These are phyloP conservation scores for Ascochyta clinopodiicola DNA, from an alignment of 2,329 filamentous ascomycete species.

Conservation along the genomic window DNA sequence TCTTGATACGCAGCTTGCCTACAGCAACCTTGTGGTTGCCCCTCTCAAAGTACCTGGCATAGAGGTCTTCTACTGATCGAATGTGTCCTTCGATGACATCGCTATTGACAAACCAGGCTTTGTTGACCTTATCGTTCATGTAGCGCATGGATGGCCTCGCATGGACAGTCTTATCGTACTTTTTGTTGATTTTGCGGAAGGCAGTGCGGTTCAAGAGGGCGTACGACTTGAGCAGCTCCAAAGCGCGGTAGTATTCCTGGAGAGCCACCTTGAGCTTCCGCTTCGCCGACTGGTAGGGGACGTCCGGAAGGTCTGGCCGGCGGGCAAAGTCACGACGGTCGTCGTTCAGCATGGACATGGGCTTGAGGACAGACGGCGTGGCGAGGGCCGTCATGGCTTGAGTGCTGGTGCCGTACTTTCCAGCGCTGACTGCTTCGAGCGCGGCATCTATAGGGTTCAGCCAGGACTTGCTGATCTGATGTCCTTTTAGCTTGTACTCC, in stretches of 20 bases:
- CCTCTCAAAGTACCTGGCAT: constrained; percentile 91
- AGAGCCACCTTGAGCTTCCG: constrained; percentile 88
- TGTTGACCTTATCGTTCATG: constrained; percentile 90
- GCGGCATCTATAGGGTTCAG: constrained; percentile 52
- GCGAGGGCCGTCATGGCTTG: constrained; percentile 50
- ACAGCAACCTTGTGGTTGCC: constrained; percentile 92
- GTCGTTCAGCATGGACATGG: constrained; percentile 37
- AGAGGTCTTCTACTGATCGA: constrained; percentile 83
- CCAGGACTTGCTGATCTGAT: constrained; percentile 28
- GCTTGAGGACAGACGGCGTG: constrained; percentile 52
- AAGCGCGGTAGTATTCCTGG: constrained; percentile 89
- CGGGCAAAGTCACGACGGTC: constrained; percentile 53
- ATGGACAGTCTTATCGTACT: constrained; percentile 91
- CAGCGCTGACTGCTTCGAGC: constrained; percentile 48
- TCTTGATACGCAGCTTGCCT: constrained; percentile 80
- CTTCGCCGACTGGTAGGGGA: constrained; percentile 87
- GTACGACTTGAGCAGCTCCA: constrained; percentile 92
- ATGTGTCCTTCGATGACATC: constrained; percentile 83
- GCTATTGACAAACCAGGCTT: constrained; percentile 89
- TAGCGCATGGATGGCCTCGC: constrained; percentile 79
- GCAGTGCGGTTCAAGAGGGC: constrained; percentile 88
- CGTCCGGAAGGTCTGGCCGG: constrained; percentile 55
- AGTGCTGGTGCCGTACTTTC: constrained; percentile 63
- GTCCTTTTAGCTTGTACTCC: constrained; percentile 20
- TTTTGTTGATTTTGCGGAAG: constrained; percentile 98